Conservation (phyloP, 1,284 basidiomycete species). For the Boletellus sp. region DNA sequence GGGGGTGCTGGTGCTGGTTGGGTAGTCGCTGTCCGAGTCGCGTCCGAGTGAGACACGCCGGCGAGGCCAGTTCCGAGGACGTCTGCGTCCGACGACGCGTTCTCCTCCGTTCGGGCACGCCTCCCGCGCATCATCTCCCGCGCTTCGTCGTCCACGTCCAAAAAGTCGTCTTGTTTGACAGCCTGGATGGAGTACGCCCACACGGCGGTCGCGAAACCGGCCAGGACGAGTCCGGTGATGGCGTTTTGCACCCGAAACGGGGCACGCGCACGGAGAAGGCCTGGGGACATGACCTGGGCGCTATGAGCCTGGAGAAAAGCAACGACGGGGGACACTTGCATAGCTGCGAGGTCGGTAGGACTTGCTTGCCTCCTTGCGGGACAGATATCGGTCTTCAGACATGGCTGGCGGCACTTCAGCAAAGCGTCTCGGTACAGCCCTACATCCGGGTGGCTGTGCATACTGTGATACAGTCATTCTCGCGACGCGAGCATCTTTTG, state of each 20-base stretch:
- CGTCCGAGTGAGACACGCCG: neutral
- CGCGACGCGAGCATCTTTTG: slow-evolving; percentile 40
- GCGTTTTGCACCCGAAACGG: slow-evolving; percentile 82
- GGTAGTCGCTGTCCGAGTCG: neutral
- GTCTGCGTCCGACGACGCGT: neutral
- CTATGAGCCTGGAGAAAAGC: neutral
- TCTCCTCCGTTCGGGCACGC: neutral
- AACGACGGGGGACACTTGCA: slow-evolving; percentile 24
- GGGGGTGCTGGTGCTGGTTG: slow-evolving; percentile 8
- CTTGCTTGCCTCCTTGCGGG: slow-evolving; percentile 32
- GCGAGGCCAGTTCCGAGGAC: neutral
- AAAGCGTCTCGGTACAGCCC: too few species aligned
- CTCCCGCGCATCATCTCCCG: slow-evolving; percentile 44
- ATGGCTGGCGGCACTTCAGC: slow-evolving; percentile 5
- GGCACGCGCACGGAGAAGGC: slow-evolving; percentile 81
- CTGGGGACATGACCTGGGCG: slow-evolving; percentile 76
- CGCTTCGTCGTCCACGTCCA: slow-evolving; percentile 77
- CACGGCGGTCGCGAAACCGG: slow-evolving; percentile 77
- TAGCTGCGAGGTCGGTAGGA: slow-evolving; percentile 42
- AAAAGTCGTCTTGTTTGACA: slow-evolving; percentile 91
- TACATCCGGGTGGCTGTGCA: slow-evolving; percentile 15
- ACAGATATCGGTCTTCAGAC: slow-evolving; percentile 36
- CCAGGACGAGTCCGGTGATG: slow-evolving; percentile 70
- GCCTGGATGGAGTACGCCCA: slow-evolving; percentile 93
- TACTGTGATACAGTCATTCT: slow-evolving; percentile 2